Conservation (phyloP, 225 moss, liverwort and hornwort species). For the Antitrichia curtipendula region DNA sequence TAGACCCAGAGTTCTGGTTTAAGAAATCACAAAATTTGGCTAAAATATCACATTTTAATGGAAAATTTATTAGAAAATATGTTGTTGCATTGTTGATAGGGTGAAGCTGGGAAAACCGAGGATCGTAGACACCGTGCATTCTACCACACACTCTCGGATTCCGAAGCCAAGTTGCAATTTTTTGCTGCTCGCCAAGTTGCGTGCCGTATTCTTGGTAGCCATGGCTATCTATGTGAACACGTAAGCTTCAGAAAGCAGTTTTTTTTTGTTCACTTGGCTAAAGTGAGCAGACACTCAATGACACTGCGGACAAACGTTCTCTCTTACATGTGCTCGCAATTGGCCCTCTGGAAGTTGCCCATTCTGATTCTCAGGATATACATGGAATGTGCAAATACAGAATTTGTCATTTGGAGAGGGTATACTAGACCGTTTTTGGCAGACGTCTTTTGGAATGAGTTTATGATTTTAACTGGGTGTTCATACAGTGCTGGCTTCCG, state of each 20-base stretch:
- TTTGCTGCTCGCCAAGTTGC: conserved; percentile 90
- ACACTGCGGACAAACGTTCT: not conserved
- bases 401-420: not conserved
- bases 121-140: conserved; percentile 85
- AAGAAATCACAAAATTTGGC: not conserved
- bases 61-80: not conserved
- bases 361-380: not conserved
- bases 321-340: not conserved
- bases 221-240: conserved; percentile 69
- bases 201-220: conserved; percentile 85
- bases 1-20: not conserved
- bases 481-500: conserved; percentile 84
- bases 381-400: not conserved
- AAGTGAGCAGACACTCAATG: not conserved
- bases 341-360: not conserved
- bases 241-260: conserved; percentile 9
- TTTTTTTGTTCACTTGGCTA: not conserved
- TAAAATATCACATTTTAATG: not conserved
- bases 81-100: conserved; percentile 27
- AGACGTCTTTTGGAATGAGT: not conserved
- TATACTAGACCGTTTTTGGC: not conserved
- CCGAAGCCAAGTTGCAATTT: conserved; percentile 79
- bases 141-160: conserved; percentile 64
- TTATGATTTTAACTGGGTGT: not conserved
- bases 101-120: conserved; percentile 73